Base-by-base conservation (phyloP, 495 filamentous ascomycete species). In the Xylaria nigripes region DNA sequence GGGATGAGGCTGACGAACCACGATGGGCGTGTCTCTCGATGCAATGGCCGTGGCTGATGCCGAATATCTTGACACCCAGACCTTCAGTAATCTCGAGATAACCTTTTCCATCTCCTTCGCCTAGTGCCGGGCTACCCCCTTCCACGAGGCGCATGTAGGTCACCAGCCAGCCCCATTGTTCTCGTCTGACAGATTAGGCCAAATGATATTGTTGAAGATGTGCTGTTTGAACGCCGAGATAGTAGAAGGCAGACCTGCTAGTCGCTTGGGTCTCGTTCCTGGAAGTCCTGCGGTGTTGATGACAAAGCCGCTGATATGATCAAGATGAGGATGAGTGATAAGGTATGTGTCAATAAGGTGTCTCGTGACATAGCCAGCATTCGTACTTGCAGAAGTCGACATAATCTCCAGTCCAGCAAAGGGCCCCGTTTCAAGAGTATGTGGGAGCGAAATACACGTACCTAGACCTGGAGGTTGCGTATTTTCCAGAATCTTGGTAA, bases 141-240 rank as follows among this genome's bases (percentile, higher is more conserved):
- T 95, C 89, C 1, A 85, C 81, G 19, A 98, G 72, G 23, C 93
- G 82, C 68, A 89, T 86, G 59, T 95, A 97, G 8, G 89, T 95
- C 25, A 97, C 81, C 6, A 98, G 73, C 94, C 94, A 22, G 90
- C 89, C 13, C 94, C 93, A 27, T 89, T 89, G 66, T 95, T 90
- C 72, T 98, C 94, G 68, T 97, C 90, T 0, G 90, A 93, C 30
- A 98, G 73, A 59, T 98, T 98, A 0, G 93, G 93, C 94, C 94
- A 98, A 48, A 98, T 94, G 42, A 96, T 69, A 63, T 96, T 90
- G 70, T 98, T 98, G 74, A 97, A 98, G 51, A 98, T 86, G 68
- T 98, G 90, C 9, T 76, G 81, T 64, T 96, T 96, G 65, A 98
- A 82, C 2, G 91, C 90, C 13, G 84, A 74, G 41, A 98, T 89